A percentile compares a stretch with the other conserved stretches of the same genome.
Conservation (phyloP, 2,329 filamentous ascomycete genomes). For the Stachybotrys echinatus region DNA sequence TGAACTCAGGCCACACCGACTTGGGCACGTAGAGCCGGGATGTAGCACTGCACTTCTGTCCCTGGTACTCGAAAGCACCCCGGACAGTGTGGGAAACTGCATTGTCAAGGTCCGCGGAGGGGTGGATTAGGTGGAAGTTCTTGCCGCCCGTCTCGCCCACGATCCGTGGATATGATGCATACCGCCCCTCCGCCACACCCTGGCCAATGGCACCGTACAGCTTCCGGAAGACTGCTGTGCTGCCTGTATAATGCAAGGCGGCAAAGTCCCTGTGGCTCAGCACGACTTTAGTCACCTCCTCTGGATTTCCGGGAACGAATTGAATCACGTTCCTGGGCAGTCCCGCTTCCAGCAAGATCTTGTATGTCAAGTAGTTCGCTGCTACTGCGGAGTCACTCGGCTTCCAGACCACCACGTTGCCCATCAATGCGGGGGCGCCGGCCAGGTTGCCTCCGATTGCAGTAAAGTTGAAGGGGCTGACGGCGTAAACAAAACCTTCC, state of each 20-base stretch:
- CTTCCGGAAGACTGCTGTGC: constrained; percentile 83
- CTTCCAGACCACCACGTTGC: constrained; percentile 96
- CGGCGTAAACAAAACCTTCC: constrained; percentile 92
- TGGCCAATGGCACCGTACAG: constrained; percentile 82
- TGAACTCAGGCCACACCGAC: constrained; percentile 70
- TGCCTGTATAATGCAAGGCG: constrained; percentile 92
- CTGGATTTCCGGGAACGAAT: constrained; percentile 85
- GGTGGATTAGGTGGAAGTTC: constrained; percentile 85
- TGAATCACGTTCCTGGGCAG: constrained; percentile 87
- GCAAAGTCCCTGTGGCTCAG: constrained; percentile 77
- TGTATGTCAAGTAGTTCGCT: constrained; percentile 87
- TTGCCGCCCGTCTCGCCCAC: constrained; percentile 90
- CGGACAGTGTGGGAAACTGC: constrained; percentile 78
- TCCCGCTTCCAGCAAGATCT: constrained; percentile 86
- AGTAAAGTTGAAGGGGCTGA: constrained; percentile 96
- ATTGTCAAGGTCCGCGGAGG: constrained; percentile 70
- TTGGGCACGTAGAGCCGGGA: constrained; percentile 74
- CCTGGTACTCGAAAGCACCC: constrained; percentile 85
- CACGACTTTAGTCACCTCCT: constrained; percentile 72
- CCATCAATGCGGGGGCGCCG: constrained; percentile 78
- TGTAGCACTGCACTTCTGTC: constrained; percentile 85
- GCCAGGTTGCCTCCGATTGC: constrained; percentile 87
- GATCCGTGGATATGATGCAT: constrained; percentile 79
- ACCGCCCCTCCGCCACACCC: constrained; percentile 75
- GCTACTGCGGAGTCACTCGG: constrained; percentile 84